Evolutionary conservation across 75 land plant species (phyloP).

Genomic region (Gnetum montanum): DNA sequence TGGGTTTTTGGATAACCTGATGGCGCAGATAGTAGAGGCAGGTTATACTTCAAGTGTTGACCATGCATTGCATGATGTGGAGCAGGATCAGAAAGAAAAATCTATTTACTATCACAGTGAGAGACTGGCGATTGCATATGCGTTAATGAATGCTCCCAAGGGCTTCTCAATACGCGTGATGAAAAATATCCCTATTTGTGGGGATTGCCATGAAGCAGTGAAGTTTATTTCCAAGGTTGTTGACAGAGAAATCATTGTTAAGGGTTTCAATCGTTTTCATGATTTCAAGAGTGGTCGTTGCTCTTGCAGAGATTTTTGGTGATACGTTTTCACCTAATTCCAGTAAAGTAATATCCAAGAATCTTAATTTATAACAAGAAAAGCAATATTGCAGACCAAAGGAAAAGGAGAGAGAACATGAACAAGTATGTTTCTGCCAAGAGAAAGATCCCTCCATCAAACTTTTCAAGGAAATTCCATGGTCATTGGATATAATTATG

Average conservation of each 20-base stretch:
- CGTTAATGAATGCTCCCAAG: conserved; percentile 23
- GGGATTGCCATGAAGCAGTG: conserved; percentile 48
- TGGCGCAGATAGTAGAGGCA: conserved; percentile 22
- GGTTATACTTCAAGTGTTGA: conserved; percentile 19
- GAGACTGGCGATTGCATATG: conserved; percentile 56
- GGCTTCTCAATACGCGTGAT: conserved; percentile 25
- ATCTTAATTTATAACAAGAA: no score
- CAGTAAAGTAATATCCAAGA: no score
- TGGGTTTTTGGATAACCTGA: conserved; percentile 20
- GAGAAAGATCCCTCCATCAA: no score
- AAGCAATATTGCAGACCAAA: no score
- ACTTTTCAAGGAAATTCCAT: no score
- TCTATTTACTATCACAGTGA: conserved; percentile 47
- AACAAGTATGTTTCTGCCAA: no score
- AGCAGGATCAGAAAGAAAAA: conserved; percentile 44
- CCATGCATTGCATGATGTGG: conserved; percentile 33
- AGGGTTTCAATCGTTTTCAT: conserved; percentile 61
- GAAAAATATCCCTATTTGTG: conserved; percentile 51
- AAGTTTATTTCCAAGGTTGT: conserved; percentile 40
- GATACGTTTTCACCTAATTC: no score
- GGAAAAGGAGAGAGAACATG: no score
- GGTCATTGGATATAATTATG: no score
- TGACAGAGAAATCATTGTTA: conserved; percentile 36
- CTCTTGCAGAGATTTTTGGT: conserved; percentile 57
- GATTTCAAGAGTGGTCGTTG: conserved; percentile 45